Evolutionary conservation across 306 rosid genomes (phyloP).

Genomic region (Pyrus pyrifolia): DNA sequence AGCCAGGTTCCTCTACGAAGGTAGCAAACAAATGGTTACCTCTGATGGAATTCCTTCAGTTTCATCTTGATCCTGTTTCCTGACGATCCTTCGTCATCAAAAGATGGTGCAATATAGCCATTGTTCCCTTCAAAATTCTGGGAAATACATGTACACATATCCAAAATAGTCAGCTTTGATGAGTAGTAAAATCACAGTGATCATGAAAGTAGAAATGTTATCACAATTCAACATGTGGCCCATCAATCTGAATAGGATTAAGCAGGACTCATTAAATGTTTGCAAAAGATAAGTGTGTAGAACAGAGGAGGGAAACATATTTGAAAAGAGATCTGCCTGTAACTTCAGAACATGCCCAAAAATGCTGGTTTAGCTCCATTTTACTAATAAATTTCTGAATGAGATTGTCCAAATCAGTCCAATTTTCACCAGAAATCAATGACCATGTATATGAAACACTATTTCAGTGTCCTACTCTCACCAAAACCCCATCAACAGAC

Average conservation of each 20-base stretch:
- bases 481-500: background rate
- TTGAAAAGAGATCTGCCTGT: background rate
- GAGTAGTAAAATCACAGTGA: background rate
- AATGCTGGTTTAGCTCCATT: background rate
- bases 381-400: background rate
- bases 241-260: background rate
- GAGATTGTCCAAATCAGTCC: background rate
- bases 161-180: slow-evolving; percentile 4
- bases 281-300: background rate
- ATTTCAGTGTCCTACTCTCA: background rate
- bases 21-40: slow-evolving; percentile 29
- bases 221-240: background rate
- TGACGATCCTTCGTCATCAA: slow-evolving; percentile 63
- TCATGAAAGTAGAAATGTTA: background rate
- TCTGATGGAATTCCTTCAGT: slow-evolving; percentile 85
- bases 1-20: background rate
- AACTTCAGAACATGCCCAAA: background rate
- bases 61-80: slow-evolving; percentile 89
- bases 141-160: slow-evolving; percentile 3
- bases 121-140: slow-evolving; percentile 49
- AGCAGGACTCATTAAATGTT: background rate
- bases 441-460: background rate
- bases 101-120: slow-evolving; percentile 79
- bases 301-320: background rate
- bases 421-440: background rate